phyloP scores from a whole-genome alignment of 805 yeast species.

The Candida ipomoeae region DNA sequence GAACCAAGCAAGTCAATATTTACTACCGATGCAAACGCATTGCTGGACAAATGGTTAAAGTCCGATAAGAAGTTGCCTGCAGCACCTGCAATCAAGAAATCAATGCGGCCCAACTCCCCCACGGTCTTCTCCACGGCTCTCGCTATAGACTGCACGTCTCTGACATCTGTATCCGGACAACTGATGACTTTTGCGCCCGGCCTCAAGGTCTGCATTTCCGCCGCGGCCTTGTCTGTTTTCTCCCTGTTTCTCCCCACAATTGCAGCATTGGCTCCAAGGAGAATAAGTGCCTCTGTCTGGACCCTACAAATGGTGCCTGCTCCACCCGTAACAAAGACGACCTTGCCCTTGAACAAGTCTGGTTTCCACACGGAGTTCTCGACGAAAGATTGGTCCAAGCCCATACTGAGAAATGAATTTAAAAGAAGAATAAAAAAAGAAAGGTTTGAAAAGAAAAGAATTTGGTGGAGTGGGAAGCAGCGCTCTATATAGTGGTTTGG shows the following conservation, averaged over 20 bases:
- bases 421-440: too few species aligned
- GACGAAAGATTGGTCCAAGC: constrained; percentile 19
- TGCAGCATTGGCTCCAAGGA: constrained; percentile 28
- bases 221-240: constrained; percentile 24
- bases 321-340: constrained; percentile 30
- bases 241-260: constrained; percentile 25
- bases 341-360: constrained; percentile 27
- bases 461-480: not conserved
- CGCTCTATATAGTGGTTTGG: not conserved
- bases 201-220: constrained; percentile 21
- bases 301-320: constrained; percentile 29
- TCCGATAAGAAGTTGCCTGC: constrained; percentile 42
- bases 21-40: constrained; percentile 39
- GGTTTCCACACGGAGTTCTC: constrained; percentile 22
- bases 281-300: constrained; percentile 27
- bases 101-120: constrained; percentile 37
- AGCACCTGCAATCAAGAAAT: constrained; percentile 43
- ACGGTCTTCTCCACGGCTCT: constrained; percentile 23
- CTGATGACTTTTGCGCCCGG: constrained; percentile 24
- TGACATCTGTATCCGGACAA: constrained; percentile 22
- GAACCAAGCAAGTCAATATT: constrained; percentile 40
- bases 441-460: not conserved
- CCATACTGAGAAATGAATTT: constrained; percentile 8
- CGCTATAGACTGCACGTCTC: constrained; percentile 22
- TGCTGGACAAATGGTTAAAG: constrained; percentile 40